Evolutionary conservation across 495 filamentous ascomycete genomes (phyloP).

Genomic region (Pyrenopolyporus hunteri): DNA sequence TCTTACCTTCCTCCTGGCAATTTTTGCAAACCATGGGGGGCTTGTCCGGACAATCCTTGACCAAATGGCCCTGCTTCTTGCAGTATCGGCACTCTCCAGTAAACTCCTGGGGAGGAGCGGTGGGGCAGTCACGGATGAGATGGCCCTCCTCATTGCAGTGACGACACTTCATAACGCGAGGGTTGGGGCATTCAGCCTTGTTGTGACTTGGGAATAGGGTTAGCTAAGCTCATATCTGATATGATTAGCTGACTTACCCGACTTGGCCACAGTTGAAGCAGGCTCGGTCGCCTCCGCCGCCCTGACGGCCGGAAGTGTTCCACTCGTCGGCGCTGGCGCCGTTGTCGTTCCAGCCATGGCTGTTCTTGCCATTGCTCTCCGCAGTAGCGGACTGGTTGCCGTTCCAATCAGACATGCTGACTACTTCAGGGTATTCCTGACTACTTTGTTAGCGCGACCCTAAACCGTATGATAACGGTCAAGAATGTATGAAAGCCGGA

Average conservation of each 20-base stretch:
- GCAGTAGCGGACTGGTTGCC: background rate
- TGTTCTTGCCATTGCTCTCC: no score
- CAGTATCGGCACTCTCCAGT: conserved; percentile 75
- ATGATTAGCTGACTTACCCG: conserved; percentile 59
- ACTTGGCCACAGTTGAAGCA: conserved; percentile 84
- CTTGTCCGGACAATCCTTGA: conserved; percentile 70
- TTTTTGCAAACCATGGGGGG: conserved; percentile 72
- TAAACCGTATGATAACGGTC: no score
- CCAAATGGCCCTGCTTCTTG: conserved; percentile 70
- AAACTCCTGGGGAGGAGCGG: conserved; percentile 46
- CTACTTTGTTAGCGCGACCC: no score
- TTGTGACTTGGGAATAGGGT: conserved; percentile 48
- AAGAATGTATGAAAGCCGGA: no score
- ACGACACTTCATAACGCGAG: conserved; percentile 43
- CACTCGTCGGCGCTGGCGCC: background rate
- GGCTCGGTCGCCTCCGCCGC: conserved; percentile 54
- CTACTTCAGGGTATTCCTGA: no score
- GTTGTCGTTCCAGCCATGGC: background rate
- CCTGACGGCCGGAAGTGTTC: conserved; percentile 42
- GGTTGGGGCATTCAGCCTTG: conserved; percentile 57
- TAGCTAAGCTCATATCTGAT: conserved; percentile 9
- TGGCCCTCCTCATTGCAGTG: conserved; percentile 63
- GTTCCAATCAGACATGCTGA: background rate
- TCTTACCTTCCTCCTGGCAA: conserved; percentile 73
- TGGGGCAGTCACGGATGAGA: conserved; percentile 70